phyloP scores from a whole-genome alignment of 768 basidiomycete species.

The Candolleomyces eurysporus region DNA sequence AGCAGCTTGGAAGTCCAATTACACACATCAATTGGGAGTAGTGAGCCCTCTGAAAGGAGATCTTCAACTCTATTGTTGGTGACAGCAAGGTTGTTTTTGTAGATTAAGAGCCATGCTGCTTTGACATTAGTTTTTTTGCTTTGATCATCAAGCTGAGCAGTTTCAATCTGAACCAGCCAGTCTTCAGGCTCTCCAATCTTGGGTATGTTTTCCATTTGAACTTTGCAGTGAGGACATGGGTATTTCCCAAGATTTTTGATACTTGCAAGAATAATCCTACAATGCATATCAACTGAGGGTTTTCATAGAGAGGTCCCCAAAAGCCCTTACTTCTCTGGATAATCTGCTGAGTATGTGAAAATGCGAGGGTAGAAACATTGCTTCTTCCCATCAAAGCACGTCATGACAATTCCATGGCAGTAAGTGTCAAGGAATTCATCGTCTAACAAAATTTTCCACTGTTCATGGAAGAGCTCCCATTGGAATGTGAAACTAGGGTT shows the following conservation, averaged over 20 bases:
- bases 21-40: background rate
- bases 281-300: background rate
- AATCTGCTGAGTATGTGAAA: constrained; percentile 9
- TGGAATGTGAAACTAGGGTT: too few species aligned
- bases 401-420: constrained; percentile 3
- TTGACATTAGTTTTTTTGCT: background rate
- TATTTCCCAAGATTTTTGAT: constrained; percentile 15
- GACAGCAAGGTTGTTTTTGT: background rate
- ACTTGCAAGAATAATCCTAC: constrained; percentile 24
- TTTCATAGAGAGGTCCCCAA: too few species aligned
- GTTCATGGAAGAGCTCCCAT: too few species aligned
- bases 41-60: background rate
- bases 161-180: background rate
- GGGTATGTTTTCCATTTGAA: constrained; percentile 8
- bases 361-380: constrained; percentile 3
- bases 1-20: background rate
- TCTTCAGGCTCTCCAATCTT: constrained; percentile 9
- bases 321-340: background rate
- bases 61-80: background rate
- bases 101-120: background rate
- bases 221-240: constrained; percentile 17
- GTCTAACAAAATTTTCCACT: too few species aligned
- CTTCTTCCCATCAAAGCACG: background rate
- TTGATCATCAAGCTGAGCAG: background rate
- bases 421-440: too few species aligned